These are phyloP conservation scores for Colletotrichum ledebouriae DNA, from an alignment of 2,329 filamentous ascomycete species.

Conservation along the genomic window DNA sequence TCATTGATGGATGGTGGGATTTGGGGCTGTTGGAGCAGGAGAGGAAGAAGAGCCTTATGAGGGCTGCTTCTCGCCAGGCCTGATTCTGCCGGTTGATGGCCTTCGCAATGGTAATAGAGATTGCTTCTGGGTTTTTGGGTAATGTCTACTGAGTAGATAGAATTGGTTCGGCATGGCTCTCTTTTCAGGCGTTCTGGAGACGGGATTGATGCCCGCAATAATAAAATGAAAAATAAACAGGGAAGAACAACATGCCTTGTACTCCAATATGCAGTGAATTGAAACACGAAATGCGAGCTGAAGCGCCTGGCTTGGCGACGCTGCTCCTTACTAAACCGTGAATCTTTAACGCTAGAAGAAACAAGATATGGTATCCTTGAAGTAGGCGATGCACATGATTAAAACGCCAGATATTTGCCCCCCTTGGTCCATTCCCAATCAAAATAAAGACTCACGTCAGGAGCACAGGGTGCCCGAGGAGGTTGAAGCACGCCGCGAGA, in stretches of 20 bases:
- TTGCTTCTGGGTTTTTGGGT: slow-evolving; percentile 20
- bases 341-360: no score
- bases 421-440: background rate
- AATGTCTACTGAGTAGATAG: slow-evolving; percentile 43
- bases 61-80: slow-evolving; percentile 21
- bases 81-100: background rate
- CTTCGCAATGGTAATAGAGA: slow-evolving; percentile 10
- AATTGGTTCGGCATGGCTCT: background rate
- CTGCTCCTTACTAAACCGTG: no score
- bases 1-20: slow-evolving; percentile 69
- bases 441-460: slow-evolving; percentile 49
- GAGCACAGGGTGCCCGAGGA: slow-evolving; percentile 56
- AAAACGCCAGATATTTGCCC: background rate
- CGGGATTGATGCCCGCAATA: slow-evolving; percentile 24
- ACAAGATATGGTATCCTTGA: background rate
- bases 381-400: background rate
- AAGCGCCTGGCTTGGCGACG: no score
- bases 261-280: background rate
- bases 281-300: background rate
- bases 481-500: slow-evolving; percentile 57
- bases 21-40: slow-evolving; percentile 63
- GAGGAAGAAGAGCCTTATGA: slow-evolving; percentile 53
- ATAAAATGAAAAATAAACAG: slow-evolving; percentile 18
- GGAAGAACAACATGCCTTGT: background rate
- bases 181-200: background rate